Percentiles rank a stretch among this genome's conserved stretches.
phyloP scores from a whole-genome alignment of 768 basidiomycete genomes.

The Leccinum fibrillosum region DNA sequence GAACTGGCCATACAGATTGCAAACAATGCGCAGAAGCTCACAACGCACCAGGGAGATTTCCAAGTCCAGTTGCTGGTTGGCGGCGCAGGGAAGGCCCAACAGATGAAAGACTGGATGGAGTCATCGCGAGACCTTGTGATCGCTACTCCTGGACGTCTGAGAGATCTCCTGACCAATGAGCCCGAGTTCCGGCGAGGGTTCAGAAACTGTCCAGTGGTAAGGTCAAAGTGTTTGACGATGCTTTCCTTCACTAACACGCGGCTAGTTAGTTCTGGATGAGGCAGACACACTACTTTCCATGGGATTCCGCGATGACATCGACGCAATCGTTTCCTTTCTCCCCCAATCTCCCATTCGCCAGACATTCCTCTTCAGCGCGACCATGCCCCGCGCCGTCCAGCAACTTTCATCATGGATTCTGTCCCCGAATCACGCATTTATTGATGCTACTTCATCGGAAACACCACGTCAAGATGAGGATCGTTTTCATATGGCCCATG shows the following conservation, averaged over 20 bases:
- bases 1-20: conserved; percentile 91
- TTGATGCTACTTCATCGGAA: conserved; percentile 67
- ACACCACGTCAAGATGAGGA: neutral
- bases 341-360: conserved; percentile 67
- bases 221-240: conserved; percentile 21
- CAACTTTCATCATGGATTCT: conserved; percentile 65
- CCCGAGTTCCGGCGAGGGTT: conserved; percentile 53
- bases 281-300: conserved; percentile 89
- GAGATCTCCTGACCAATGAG: conserved; percentile 65
- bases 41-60: conserved; percentile 57
- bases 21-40: conserved; percentile 69
- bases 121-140: conserved; percentile 80
- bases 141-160: conserved; percentile 84
- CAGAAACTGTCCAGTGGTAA: conserved; percentile 53
- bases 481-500: neutral
- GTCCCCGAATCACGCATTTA: conserved; percentile 58
- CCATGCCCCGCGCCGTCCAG: conserved; percentile 68
- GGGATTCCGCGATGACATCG: conserved; percentile 88
- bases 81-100: conserved; percentile 61
- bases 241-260: conserved; percentile 6
- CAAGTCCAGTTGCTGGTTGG: conserved; percentile 77
- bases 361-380: conserved; percentile 90
- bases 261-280: conserved; percentile 85
- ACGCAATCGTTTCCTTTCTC: conserved; percentile 63
- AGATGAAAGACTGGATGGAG: conserved; percentile 64